Base-by-base conservation (phyloP, 2,329 filamentous ascomycete genomes). In the Monosporascus cannonballus region DNA sequence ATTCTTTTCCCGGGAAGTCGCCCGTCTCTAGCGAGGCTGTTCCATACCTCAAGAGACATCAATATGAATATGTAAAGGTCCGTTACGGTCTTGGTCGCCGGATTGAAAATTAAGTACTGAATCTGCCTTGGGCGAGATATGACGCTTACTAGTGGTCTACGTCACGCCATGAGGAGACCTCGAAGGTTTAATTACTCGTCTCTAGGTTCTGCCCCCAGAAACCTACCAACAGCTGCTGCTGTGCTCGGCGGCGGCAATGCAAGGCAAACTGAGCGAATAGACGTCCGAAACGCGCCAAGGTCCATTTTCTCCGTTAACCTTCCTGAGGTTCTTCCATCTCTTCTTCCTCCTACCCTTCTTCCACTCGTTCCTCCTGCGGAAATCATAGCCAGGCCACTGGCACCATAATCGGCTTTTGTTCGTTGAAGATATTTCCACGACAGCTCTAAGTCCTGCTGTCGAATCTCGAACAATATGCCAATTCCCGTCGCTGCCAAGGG, bases 401-500 rank as follows among this genome's bases (percentile, higher is more conserved):
- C 30, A 34, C 11, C 30, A 34, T 5, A 34, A 14, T 34, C 30
- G 30, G 30, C 30, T 34, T 30, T 34, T 30, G 27, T 30, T 30
- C 27, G 27, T 30, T 11, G 27, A 11, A 11, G 27, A 30, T 30
- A 30, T 30, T 11, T 30, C 9, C 27, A 30, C 27, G 27, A 30
- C 45, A 49, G 34, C 42, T 39, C 4, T 17, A 15, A 34, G 20
- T 54, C 51, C 27, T 30, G 57, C 24, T 51, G 18, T 44, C 50
- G 44, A 47, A 24, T n/a, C 34, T 38, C 48, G 47, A 51, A 64
- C 30, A 34, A 56, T 38, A 72, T 72, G 70, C 68, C 70, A 55
- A 51, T 69, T 39, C 66, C 69, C 45, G 48, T 72, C 54, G 64
- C 62, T 48, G 69, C 68, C 57, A 71, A 72, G 64, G 69, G 70